Conservation (phyloP, 805 yeast species). For the Wickerhamiella azymoides region DNA sequence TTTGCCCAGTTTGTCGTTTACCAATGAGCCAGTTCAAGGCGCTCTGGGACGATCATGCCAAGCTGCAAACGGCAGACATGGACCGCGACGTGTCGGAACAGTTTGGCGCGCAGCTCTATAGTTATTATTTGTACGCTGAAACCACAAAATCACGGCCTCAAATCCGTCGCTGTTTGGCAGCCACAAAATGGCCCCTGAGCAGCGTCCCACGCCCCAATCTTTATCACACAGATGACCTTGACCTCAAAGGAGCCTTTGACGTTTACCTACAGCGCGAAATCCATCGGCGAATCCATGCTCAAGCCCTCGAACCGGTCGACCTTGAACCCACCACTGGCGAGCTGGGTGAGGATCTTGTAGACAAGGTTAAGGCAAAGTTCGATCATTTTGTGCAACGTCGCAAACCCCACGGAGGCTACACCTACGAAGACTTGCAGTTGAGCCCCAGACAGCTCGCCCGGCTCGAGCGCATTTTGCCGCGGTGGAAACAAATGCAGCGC, state of each 20-base stretch:
- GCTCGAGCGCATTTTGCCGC: neutral
- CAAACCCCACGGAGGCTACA: neutral
- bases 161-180: neutral
- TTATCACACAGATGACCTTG: neutral
- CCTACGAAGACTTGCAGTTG: neutral
- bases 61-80: neutral
- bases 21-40: conserved; percentile 12
- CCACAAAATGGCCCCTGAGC: neutral
- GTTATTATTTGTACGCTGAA: neutral
- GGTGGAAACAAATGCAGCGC: neutral
- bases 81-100: neutral
- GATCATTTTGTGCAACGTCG: neutral
- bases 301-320: conserved; percentile 14
- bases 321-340: conserved; percentile 14
- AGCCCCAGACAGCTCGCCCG: neutral
- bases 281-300: conserved; percentile 15
- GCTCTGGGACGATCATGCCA: neutral
- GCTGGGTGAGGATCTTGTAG: neutral
- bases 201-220: neutral
- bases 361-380: neutral
- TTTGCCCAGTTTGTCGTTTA: conserved; percentile 78
- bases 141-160: neutral
- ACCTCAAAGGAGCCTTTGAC: conserved; percentile 15
- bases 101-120: conserved; percentile 7
- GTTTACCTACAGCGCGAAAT: conserved; percentile 16